Base-by-base conservation (phyloP, 495 filamentous ascomycete genomes). In the Penicillium bialowiezense region DNA sequence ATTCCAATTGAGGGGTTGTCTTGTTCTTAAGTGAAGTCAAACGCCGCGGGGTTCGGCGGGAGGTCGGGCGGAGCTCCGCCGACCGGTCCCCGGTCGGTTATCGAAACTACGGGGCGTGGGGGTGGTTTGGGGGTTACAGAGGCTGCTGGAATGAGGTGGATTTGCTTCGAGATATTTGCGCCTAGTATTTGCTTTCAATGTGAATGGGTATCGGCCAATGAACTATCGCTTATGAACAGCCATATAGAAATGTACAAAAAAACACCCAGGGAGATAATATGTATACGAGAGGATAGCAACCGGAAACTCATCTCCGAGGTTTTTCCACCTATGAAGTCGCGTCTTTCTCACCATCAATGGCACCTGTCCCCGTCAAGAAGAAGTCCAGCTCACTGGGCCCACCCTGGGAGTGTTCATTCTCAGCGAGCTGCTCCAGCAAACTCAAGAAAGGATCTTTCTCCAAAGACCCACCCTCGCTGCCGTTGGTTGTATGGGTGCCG, bases 361-460 rank as follows among this genome's bases (percentile, higher is more conserved):
- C 54, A 20, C 51, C 58, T 5, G 48, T 51, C 13, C 72, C 69
- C 31, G 67, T 68, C 41, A 89, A 63, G 55, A 89, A 88, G 69
- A 87, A 91, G 52, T 87, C 85, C 49, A 87, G 56, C 60, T 89
- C 86, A 57, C 81, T 87, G 21, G 83, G 84, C 19, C 81, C 79
- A 6, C 75, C 74, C 36, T 69, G 75, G 24, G 70, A 66, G 42
- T 79, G 65, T 59, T 90, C 88, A 58, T 88, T 89, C 64, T 90
- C 86, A 0, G 87, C 87, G 47, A 92, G 67, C 69, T 90, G 88
- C 60, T 92, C 88, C 29, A 92, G 71, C 38, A 92, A 60, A 50
- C 82, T 87, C 21, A 92, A 58, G 55, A 92, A 92, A 3, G 88
- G 88, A 59, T 92, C 88, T 46, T 86, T 89, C 48, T 90, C 88